A percentile compares a stretch with the other conserved stretches of the same genome.
Conservation (phyloP, 441 rosid genomes). For the Arabidopsis hybrid region DNA sequence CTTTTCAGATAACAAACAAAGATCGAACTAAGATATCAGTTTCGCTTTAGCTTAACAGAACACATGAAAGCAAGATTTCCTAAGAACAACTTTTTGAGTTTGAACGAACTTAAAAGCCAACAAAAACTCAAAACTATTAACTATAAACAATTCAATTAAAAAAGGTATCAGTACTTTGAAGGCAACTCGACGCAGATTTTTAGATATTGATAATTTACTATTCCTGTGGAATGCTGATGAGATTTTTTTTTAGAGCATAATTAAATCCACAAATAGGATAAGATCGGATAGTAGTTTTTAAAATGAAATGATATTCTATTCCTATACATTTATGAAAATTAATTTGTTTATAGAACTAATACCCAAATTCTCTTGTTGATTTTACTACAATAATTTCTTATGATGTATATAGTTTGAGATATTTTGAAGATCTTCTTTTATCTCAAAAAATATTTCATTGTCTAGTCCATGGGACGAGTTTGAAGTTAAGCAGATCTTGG, state of each 20-base stretch:
- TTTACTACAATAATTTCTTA: conserved; percentile 3
- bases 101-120: conserved; percentile 37
- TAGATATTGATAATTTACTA: conserved; percentile 24
- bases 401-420: conserved; percentile 26
- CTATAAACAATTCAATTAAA: conserved; percentile 10
- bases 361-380: not conserved
- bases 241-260: conserved; percentile 17
- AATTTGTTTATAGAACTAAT: not conserved
- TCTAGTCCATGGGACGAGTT: conserved; percentile 29
- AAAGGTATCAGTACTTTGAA: conserved; percentile 17
- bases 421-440: conserved; percentile 37
- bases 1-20: conserved; percentile 37
- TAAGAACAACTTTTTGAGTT: conserved; percentile 40
- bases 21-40: conserved; percentile 48
- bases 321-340: conserved; percentile 3
- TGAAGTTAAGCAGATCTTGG: conserved; percentile 38
- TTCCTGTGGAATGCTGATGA: conserved; percentile 29
- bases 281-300: conserved; percentile 20
- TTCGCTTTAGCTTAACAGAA: conserved; percentile 44
- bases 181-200: conserved; percentile 39
- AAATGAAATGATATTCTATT: conserved; percentile 11
- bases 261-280: conserved; percentile 27
- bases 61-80: conserved; percentile 41
- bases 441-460: conserved; percentile 34
- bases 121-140: not conserved